Base-by-base conservation (phyloP, 768 basidiomycete species). In the Psilocybe cyanescens region DNA sequence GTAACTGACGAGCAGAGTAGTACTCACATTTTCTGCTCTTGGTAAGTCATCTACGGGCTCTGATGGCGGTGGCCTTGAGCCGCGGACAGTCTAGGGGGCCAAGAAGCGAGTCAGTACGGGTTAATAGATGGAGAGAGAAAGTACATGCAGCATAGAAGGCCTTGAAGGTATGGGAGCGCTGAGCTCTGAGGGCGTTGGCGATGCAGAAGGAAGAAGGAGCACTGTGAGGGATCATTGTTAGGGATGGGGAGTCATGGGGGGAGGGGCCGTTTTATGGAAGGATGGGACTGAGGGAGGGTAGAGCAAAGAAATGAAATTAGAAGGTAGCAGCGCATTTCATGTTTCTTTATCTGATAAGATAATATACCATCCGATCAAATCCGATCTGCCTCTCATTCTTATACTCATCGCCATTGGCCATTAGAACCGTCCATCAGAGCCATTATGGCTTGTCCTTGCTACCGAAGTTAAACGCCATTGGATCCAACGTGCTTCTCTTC, bases 121-220 rank as follows among this genome's bases (percentile, higher is more conserved):
- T 62, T 61, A 52, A 37, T 16, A 17, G 55, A 11, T 48, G 62
- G 68, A 69, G 55, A 47, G 31, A 55, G 30, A 47, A 30, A 41
- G 24, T 24, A 78, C 83, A 37, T 60, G 89, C 87, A 11, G 87
- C 83, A 67, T 85, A 86, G 62, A 79, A 83, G 3, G 86, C 84
- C 52, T 74, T 82, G 69, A 78, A 79, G 1, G 81, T 74, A 33
- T 78, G 77, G 19, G 74, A 71, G 49, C 78, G 79, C 55, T 68
- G 75, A 16, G 76, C 60, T 45, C 71, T 70, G 64, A 77, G 66
- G 53, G 77, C 71, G 62, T 75, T 59, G 59, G 76, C 58, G 39
- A 75, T 66, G n/a, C 78, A 58, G 8, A 67, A 67, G 50, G 75
- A 68, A 46, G 80, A 61, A 74, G 59, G 47, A 33, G 59, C 55